Evolutionary conservation across 1,139 yeast genomes (phyloP).

Genomic region (Yamadazyma jaroonii): DNA sequence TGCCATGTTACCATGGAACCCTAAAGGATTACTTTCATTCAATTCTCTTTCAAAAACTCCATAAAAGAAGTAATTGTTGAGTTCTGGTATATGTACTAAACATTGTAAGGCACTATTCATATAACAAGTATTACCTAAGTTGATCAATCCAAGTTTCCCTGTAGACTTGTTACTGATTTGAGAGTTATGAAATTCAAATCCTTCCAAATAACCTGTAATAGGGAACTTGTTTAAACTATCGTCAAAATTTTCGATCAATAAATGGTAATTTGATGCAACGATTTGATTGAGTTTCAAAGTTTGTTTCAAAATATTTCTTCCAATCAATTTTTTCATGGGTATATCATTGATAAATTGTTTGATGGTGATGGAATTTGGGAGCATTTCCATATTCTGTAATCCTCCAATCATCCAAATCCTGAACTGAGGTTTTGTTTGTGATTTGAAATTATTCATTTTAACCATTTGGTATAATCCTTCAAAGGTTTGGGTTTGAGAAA

Average conservation of each 20-base stretch:
- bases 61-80: constrained; percentile 69
- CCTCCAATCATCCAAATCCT: constrained; percentile 42
- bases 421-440: constrained; percentile 17
- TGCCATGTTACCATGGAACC: constrained; percentile 81
- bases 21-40: constrained; percentile 71
- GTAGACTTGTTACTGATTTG: constrained; percentile 17
- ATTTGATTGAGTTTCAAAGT: constrained; percentile 35
- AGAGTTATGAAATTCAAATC: constrained; percentile 15
- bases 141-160: constrained; percentile 61
- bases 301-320: constrained; percentile 20
- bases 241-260: constrained; percentile 33
- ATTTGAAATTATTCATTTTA: constrained; percentile 18
- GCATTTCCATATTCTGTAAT: constrained; percentile 18
- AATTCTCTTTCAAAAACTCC: constrained; percentile 64
- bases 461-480: constrained; percentile 29
- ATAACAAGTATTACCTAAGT: constrained; percentile 92
- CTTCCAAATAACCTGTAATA: constrained; percentile 23
- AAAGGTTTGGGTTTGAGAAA: constrained; percentile 36
- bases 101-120: constrained; percentile 98
- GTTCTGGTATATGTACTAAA: constrained; percentile 80
- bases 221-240: constrained; percentile 24
- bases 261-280: constrained; percentile 24
- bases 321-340: constrained; percentile 29
- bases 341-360: constrained; percentile 31
- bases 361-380: constrained; percentile 24